These are phyloP conservation scores for Arthrobotrys megalospora DNA, from an alignment of 2,329 filamentous ascomycete genomes.

Conservation along the genomic window DNA sequence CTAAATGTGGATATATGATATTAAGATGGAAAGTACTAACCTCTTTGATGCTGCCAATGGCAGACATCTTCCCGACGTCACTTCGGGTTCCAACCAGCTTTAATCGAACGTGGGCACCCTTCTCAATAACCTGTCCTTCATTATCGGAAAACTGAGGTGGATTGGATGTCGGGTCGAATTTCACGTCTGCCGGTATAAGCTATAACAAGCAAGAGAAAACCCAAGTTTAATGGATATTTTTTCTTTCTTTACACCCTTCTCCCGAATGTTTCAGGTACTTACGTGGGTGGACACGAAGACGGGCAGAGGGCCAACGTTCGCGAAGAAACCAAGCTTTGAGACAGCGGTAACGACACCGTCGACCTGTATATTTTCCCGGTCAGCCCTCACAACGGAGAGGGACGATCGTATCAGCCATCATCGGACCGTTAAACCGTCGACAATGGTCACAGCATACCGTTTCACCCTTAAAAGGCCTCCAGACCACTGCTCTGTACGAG, in stretches of 20 bases:
- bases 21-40: slow-evolving; percentile 45
- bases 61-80: slow-evolving; percentile 95
- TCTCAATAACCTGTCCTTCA: slow-evolving; percentile 92
- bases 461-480: slow-evolving; percentile 98
- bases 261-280: slow-evolving; percentile 68
- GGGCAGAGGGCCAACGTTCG: slow-evolving; percentile 82
- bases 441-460: slow-evolving; percentile 76
- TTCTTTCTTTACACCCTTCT: slow-evolving; percentile 14
- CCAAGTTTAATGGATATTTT: slow-evolving; percentile 43
- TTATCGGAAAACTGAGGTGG: slow-evolving; percentile 98
- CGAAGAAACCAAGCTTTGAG: slow-evolving; percentile 92
- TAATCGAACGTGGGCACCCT: slow-evolving; percentile 90
- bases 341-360: slow-evolving; percentile 94
- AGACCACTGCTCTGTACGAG: slow-evolving; percentile 94
- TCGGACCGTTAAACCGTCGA: slow-evolving; percentile 31
- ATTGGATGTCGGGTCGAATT: slow-evolving; percentile 94
- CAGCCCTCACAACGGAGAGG: slow-evolving; percentile 58
- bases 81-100: slow-evolving; percentile 95
- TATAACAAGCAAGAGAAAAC: slow-evolving; percentile 68
- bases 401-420: slow-evolving; percentile 45
- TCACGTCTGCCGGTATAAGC: slow-evolving; percentile 92
- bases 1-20: background rate
- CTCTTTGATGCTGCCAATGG: slow-evolving; percentile 96
- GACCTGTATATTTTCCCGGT: slow-evolving; percentile 73
- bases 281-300: slow-evolving; percentile 88